Base-by-base conservation (phyloP, 108 stramenopile genomes). In the Nitzschia palea region DNA sequence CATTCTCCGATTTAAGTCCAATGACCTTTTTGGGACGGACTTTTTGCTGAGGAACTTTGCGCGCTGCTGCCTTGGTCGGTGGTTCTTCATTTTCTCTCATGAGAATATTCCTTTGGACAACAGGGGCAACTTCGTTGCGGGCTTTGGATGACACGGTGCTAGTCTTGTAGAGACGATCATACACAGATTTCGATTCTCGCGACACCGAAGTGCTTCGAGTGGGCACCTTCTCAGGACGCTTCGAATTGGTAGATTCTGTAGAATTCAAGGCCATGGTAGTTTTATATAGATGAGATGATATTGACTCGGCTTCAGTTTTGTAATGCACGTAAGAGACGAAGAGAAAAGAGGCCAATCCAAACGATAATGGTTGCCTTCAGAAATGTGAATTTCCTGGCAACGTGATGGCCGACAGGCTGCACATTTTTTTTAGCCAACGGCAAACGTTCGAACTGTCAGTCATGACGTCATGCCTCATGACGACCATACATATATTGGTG, bases 111-210 rank as follows among this genome's bases (percentile, higher is more conserved):
- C 44, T 53, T 40, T 53, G 20, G 17, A 36, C 22, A 18, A 63
- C 62, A 25, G 62, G 62, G 12, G 62, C 62, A 20, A 50, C 48
- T 32, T 32, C 62, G 3, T 63, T 63, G 17, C 62, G 45, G 32
- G 25, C 54, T 37, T 57, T 63, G 22, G 71, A 63, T 12, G 45
- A 31, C 27, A 42, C 54, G 10, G 71, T 71, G 42, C 52, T 43
- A 4, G 71, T 32, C 35, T 71, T 71, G 43, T 71, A 64, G 8
- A 71, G 55, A 9, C 71, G 71, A 33, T 71, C 71, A 47, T 53
- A 71, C 8, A 71, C 62, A 32, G 57, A 59, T 4, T 33, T 27
- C 14, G 68, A 68, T 31, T 58, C 55, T 14, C 55, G 27, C 1
- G 23, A 25, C n/a, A n/a, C n/a, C 32, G 32, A 34, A 1, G 32